phyloP scores from a whole-genome alignment of 176 grass and related monocot species.

The Ananas comosus region DNA sequence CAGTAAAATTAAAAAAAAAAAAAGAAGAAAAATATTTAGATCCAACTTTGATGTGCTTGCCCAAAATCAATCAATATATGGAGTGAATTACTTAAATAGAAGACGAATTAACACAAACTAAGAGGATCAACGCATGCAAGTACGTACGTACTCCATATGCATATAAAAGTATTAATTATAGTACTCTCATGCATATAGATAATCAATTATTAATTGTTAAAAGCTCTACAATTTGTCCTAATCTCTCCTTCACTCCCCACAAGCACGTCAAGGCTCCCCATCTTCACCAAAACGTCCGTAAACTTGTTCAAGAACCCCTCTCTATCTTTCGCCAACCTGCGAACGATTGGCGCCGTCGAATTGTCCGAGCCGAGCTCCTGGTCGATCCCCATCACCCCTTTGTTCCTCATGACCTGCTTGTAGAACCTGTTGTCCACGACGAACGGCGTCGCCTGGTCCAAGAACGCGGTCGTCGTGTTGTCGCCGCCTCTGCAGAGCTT shows the following conservation, averaged over 20 bases:
- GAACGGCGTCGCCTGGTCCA: conserved; percentile 34
- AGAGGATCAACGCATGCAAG: too few species aligned
- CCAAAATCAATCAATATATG: too few species aligned
- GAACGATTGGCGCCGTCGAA: conserved; percentile 13
- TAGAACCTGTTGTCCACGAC: conserved; percentile 47
- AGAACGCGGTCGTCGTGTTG: conserved; percentile 18
- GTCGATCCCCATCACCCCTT: conserved; percentile 33
- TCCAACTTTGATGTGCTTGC: too few species aligned
- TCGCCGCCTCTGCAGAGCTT: background rate
- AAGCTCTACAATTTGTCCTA: conserved; percentile 36
- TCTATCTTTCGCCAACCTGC: conserved; percentile 14
- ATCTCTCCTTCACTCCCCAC: conserved; percentile 42
- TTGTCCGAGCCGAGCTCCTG: conserved; percentile 37
- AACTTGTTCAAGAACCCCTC: conserved; percentile 30
- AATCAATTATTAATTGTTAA: conserved; percentile 21
- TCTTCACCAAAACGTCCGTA: conserved; percentile 32
- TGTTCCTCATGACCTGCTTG: conserved; percentile 26
- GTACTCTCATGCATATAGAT: too few species aligned
- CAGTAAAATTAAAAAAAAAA: too few species aligned
- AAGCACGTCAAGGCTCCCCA: conserved; percentile 30
- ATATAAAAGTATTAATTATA: too few species aligned
- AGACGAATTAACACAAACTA: too few species aligned
- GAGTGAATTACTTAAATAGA: too few species aligned
- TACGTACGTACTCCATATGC: too few species aligned
- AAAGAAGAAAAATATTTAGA: too few species aligned